phyloP scores from a whole-genome alignment of 805 yeast species.

The Ogataea corticis region DNA sequence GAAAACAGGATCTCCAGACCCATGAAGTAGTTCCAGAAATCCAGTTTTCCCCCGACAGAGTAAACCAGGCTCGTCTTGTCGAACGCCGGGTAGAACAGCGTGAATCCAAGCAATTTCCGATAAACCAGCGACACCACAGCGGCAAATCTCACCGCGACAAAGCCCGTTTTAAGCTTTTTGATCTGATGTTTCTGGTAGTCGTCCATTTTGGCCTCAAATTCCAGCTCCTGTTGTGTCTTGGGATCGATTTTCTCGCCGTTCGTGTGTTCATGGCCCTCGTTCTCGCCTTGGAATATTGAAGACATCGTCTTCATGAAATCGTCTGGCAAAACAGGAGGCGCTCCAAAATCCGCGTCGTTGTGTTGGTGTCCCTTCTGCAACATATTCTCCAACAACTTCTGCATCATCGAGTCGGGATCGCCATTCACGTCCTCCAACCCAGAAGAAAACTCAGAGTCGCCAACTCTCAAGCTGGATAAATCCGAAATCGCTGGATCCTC shows the following conservation, averaged over 20 bases:
- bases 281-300: conserved; percentile 19
- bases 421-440: conserved; percentile 6
- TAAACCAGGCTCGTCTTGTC: conserved; percentile 13
- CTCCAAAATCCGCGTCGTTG: background rate
- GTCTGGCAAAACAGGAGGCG: conserved; percentile 20
- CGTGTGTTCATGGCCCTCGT: conserved; percentile 8
- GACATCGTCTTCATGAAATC: conserved; percentile 34
- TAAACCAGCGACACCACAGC: conserved; percentile 14
- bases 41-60: conserved; percentile 7
- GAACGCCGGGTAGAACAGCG: conserved; percentile 13
- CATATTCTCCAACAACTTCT: conserved; percentile 19
- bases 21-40: conserved; percentile 27
- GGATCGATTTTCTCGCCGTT: conserved; percentile 2
- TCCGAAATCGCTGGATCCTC: conserved; percentile 30
- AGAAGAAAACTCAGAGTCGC: conserved; percentile 10
- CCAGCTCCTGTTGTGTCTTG: conserved; percentile 14
- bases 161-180: conserved; percentile 15
- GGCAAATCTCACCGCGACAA: conserved; percentile 20
- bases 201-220: conserved; percentile 14
- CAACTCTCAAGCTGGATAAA: conserved; percentile 11
- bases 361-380: conserved; percentile 20
- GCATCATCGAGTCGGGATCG: conserved; percentile 19
- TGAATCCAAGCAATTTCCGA: conserved; percentile 10
- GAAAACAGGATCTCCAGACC: conserved; percentile 25
- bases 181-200: conserved; percentile 15